Percentiles rank a stretch among this genome's conserved stretches.
phyloP scores from a whole-genome alignment of 495 filamentous ascomycete species.

The Achaetomiella virescens region DNA sequence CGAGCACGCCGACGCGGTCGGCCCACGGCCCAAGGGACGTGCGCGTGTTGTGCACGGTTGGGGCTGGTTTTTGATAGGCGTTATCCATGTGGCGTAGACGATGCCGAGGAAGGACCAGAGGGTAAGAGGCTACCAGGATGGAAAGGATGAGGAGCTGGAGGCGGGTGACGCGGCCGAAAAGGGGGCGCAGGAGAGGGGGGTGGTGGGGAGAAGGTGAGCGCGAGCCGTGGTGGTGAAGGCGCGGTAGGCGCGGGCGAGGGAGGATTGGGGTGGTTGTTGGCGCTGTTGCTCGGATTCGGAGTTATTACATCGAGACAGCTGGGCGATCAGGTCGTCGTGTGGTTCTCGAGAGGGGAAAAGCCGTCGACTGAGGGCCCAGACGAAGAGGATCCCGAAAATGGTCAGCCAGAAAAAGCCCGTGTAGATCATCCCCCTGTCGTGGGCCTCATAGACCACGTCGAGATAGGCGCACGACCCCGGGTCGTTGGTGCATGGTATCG shows the following conservation, averaged over 20 bases:
- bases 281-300: not conserved
- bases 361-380: conserved; percentile 39
- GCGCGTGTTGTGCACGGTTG: conserved; percentile 47
- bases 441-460: conserved; percentile 53
- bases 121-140: conserved; percentile 45
- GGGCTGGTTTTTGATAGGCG: conserved; percentile 45
- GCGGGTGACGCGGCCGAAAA: conserved; percentile 39
- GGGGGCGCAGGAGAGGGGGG: conserved; percentile 16
- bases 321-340: conserved; percentile 11
- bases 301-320: conserved; percentile 2
- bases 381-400: conserved; percentile 44
- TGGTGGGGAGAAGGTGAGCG: conserved; percentile 42
- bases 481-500: conserved; percentile 54
- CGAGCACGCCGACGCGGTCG: conserved; percentile 56
- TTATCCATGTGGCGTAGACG: conserved; percentile 53
- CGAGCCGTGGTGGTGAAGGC: conserved; percentile 27
- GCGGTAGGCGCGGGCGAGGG: conserved; percentile 33
- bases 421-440: conserved; percentile 56
- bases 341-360: conserved; percentile 22
- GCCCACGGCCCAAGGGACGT: conserved; percentile 54
- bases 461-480: conserved; percentile 57
- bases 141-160: conserved; percentile 39
- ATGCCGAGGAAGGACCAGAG: conserved; percentile 60
- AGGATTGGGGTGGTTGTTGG: conserved; percentile 19
- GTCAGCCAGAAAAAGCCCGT: conserved; percentile 55